Percentiles rank a stretch among this genome's conserved stretches.
Evolutionary conservation across 2,329 filamentous ascomycete species (phyloP).

Genomic region (Verticillium klebahnii): DNA sequence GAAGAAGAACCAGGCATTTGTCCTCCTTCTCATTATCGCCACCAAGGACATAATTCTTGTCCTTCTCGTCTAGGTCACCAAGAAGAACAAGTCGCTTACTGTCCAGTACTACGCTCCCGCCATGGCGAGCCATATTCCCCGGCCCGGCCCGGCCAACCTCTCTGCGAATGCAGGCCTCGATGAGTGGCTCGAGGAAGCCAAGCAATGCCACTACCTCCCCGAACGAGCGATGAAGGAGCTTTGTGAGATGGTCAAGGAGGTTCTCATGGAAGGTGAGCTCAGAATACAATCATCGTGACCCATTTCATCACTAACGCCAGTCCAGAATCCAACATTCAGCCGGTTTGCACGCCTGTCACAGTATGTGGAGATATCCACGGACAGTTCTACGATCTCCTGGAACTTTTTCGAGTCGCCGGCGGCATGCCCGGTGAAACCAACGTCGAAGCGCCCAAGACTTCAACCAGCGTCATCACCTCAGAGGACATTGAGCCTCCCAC

Average conservation of each 20-base stretch:
- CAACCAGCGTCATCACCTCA: constrained; percentile 75
- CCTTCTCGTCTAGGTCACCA: not conserved
- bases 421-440: constrained; percentile 88
- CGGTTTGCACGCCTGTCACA: constrained; percentile 93
- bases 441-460: constrained; percentile 62
- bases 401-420: constrained; percentile 93
- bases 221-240: constrained; percentile 98
- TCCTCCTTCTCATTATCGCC: not conserved
- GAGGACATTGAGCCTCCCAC: constrained; percentile 89
- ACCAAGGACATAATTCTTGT: not conserved
- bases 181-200: constrained; percentile 95
- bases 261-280: constrained; percentile 83
- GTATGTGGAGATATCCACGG: constrained; percentile 98
- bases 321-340: constrained; percentile 95
- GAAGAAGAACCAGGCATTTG: not conserved
- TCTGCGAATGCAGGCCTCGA: constrained; percentile 80
- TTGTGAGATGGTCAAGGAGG: constrained; percentile 98
- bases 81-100: not conserved
- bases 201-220: constrained; percentile 94
- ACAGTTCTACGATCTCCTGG: constrained; percentile 96
- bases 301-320: constrained; percentile 4
- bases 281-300: constrained; percentile 15
- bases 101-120: constrained; percentile 7
- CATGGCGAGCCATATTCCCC: constrained; percentile 59
- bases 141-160: constrained; percentile 85